Evolutionary conservation across 177 flowering plant genomes (phyloP).

Genomic region (Vitis hybrid): DNA sequence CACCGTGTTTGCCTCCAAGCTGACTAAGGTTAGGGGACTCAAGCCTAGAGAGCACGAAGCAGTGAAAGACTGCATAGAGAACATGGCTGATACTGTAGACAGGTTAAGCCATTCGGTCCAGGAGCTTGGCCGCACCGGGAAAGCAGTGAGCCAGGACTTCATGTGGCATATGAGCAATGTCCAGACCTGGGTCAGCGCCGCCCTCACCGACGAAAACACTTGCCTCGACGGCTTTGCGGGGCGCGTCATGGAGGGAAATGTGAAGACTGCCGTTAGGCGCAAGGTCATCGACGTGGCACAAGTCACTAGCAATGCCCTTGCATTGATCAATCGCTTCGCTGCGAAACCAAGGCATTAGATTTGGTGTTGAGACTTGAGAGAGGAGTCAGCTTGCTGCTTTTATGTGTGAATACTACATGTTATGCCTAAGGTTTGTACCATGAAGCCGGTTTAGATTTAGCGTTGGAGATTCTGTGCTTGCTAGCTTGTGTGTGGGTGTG

Average conservation of each 20-base stretch:
- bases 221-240: conserved; percentile 55
- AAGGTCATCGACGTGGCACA: conserved; percentile 36
- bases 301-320: conserved; percentile 63
- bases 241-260: conserved; percentile 29
- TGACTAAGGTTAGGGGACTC: conserved; percentile 27
- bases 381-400: not conserved
- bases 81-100: conserved; percentile 43
- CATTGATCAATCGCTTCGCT: conserved; percentile 51
- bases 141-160: conserved; percentile 31
- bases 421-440: not conserved
- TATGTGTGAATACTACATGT: not conserved
- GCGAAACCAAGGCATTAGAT: conserved; percentile 20
- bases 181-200: conserved; percentile 74
- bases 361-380: not conserved
- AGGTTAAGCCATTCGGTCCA: conserved; percentile 36
- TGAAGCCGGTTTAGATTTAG: too few relatives aligned
- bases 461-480: too few relatives aligned
- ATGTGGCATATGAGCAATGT: conserved; percentile 67
- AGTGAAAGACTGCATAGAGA: conserved; percentile 47
- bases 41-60: conserved; percentile 37
- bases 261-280: conserved; percentile 31
- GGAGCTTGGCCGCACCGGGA: conserved; percentile 37
- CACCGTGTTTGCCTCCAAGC: conserved; percentile 29
- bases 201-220: conserved; percentile 52
- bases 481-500: too few relatives aligned